Evolutionary conservation across 2,329 filamentous ascomycete species (phyloP), one percentile per base, ranked within the genome.

Genomic region (Xylaria digitata): DNA sequence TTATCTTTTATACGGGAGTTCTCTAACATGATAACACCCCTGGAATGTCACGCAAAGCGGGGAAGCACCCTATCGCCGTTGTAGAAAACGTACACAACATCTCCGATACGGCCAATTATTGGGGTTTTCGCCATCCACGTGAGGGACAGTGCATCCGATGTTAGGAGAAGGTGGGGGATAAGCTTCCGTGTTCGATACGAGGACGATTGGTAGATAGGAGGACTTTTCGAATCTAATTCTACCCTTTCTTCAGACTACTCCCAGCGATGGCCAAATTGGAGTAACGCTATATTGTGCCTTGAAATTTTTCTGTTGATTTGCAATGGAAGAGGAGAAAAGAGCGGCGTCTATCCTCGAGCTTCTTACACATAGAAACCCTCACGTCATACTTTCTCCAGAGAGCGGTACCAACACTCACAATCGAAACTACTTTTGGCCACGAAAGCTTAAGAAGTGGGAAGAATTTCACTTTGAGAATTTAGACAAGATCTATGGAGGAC

Each of bases 321-420:
- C 48, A 6, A 50, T 50, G 48, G 48, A 50, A 30, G 11, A 26
- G 2, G 30, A 17, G 21, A 23, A 1, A 26, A 50, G 23, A 50
- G 48, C 48, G 13, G 23, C 3, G 23, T 50, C 48, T 13, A 50
- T 50, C 11, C 13, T 50, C 23, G 48, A 50, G 48, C 30, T 50
- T 32, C 48, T 50, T 26, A 50, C 48, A 15, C 48, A 50, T 32
- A 50, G 26, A 50, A 50, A 50, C 23, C 48, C 48, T 17, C 48
- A 50, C 11, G 48, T 50, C 11, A 15, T 5, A 32, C 23, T 50
- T 26, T 50, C 48, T 17, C 48, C 48, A 5, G 48, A 50, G 21
- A 6, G 21, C 11, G 23, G 23, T 32, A 11, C 48, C 48, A 50
- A 50, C 48, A 50, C 48, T 50, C 48, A 50, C 21, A 50, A 50